Base-by-base conservation (phyloP, 495 filamentous ascomycete genomes). In the Aspergillus sparsus region DNA sequence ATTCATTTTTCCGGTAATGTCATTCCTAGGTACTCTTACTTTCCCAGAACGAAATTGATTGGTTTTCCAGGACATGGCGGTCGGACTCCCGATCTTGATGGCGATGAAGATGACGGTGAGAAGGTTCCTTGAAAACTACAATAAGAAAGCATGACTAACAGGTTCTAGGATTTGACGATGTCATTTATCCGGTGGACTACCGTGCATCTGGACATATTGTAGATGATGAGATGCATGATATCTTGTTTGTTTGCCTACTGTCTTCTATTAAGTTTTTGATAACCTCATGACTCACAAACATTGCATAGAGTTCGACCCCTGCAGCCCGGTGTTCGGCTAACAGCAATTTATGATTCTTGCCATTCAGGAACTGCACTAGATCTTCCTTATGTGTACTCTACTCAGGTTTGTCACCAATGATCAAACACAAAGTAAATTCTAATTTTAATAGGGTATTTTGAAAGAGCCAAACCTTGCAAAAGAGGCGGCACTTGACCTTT, bases 381-480 rank as follows among this genome's bases (percentile, higher is more conserved):
- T 68, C 85, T 98, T 36, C 94, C 94, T 39, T 98, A 97, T 74
- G 89, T 98, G 65, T 98, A 98, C 80, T 93, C 89, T 55, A 97
- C 93, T 5, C 85, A 89, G 55, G 60, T 62, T n/a, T 34, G 42
- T 52, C 16, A 16, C 21, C 16, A 5, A 7, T 12, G 8, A 13
- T 16, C 27, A n/a, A 16, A 45, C 34, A 18, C 35, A 2, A 21
- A 41, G 52, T 6, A 13, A 13, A 9, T 4, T 13, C n/a, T 50
- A 50, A 34, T 6, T 5, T 7, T 10, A 18, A 31, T 39, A 65
- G 73, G 94, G 94, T 66, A 82, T 97, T 52, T 88, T 98, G 77
- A 98, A 98, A 74, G 94, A 98, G 74, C 95, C 94, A 55, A 96
- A 98, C 64, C 80, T 98, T 58, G 93, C 92, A 77, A 98, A 97